These are phyloP conservation scores for Lactarius vividus DNA, from an alignment of 768 basidiomycete genomes.

Conservation along the genomic window DNA sequence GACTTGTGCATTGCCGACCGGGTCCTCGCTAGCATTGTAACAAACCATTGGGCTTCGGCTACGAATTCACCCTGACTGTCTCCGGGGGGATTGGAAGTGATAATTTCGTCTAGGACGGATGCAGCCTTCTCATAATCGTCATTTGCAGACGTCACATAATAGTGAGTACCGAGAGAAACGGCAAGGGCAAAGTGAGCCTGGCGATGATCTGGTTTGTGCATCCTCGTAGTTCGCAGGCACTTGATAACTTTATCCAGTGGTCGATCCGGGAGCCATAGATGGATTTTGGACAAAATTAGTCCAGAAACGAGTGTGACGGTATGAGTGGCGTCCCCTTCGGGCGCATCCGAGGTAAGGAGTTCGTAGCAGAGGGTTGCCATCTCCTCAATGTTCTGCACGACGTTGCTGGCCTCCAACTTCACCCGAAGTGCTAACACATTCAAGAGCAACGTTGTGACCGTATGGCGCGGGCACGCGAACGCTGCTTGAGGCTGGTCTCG, in stretches of 20 bases:
- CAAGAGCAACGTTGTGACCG: not conserved
- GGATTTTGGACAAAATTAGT: not conserved
- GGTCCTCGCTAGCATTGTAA: not conserved
- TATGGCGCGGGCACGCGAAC: not conserved
- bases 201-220: not conserved
- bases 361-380: not conserved
- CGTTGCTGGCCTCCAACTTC: not conserved
- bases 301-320: not conserved
- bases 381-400: not conserved
- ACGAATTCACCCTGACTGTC: not conserved
- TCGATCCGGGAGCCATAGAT: not conserved
- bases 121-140: not conserved
- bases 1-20: not conserved
- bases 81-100: not conserved
- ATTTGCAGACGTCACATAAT: not conserved
- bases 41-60: not conserved
- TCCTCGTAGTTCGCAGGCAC: not conserved
- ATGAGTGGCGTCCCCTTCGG: not conserved
- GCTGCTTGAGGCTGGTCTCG: not conserved
- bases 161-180: not conserved
- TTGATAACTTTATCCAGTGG: not conserved
- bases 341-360: not conserved
- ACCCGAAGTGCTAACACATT: not conserved
- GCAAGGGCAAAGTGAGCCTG: not conserved
- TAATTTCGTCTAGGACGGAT: not conserved